Base-by-base conservation (phyloP, 768 basidiomycete genomes). In the Agaricus subrufescens region DNA sequence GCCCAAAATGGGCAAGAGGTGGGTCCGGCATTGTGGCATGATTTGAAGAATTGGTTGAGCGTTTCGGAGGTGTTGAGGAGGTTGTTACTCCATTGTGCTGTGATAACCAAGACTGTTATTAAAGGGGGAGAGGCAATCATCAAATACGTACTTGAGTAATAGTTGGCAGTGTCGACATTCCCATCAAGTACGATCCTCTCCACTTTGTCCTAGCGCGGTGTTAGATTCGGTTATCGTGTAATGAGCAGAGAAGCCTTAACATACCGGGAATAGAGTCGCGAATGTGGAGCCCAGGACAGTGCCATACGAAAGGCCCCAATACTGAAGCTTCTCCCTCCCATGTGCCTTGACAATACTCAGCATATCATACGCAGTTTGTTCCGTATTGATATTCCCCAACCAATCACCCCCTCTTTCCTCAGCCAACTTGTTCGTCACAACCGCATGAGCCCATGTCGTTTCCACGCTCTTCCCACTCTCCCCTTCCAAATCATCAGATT, bases 131-230 rank as follows among this genome's bases (percentile, higher is more conserved):
- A 19, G 19, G 19, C 19, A 19, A 19, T 19, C 19, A 19, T 19
- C 19, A 19, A 19, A 12, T 9, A 52, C 65, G 39, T 57, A 73
- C 75, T 66, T 11, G 66, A 58, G 52, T 71, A 78, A 54, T 75
- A 76, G 46, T 75, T 62, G 30, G 75, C 71, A 1, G 71, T 61
- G 43, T 76, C 75, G 23, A 70, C 67, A n/a, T 75, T 73, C 19
- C 74, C 74, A 46, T 77, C 75, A 23, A 76, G 66, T 6, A 73
- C 62, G 15, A 76, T 9, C 10, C 74, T 69, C 49, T 69, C 73
- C 23, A 75, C 62, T 40, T 73, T 72, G 50, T 73, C 69, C 71
- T 76, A 40, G 19, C 60, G 58, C 4, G 29, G n/a, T n/a, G 31
- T 12, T 49, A 4, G 11, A 23, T 52, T 30, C 4, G 44, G 23